Evolutionary conservation across 331 rosid genomes (phyloP), one percentile per base, ranked within the genome.

Genomic region (Malus hybrid): DNA sequence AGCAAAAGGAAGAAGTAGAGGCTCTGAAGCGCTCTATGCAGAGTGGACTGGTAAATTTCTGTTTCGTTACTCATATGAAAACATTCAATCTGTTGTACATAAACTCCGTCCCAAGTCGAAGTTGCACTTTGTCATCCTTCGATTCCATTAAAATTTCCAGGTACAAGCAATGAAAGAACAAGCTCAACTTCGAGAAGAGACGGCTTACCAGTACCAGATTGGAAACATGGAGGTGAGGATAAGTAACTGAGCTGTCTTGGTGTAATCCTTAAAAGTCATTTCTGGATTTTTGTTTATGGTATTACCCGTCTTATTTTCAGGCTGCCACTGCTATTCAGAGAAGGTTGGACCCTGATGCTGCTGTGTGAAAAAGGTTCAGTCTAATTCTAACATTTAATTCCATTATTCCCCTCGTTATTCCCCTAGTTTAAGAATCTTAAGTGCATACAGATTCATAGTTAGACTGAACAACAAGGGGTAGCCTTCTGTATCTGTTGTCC

Each of bases 111-210:
- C 1, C 16, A 10, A 67, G 14, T n/a, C 2, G 6, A 10, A 55
- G 20, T 28, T 29, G 16, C 39, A 66, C 7, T 19, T 44, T 10
- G 18, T 52, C 31, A 55, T 42, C 50, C 57, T 28, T 27, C 13
- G 13, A 31, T 27, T 52, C 20, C 34, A 64, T 56, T 70, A 81
- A 32, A 69, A 54, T 70, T 80, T 48, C 55, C 90, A 94, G 99
- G 99, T 97, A 15, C 97, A 92, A 70, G 97, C 99, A 73, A 94
- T 94, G 99, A 94, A 94, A 85, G 99, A 92, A 85, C 97, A 94
- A 87, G 97, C 99, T 81, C 97, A 86, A 82, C 96, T 94, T 32
- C 83, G 93, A 84, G 99, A 94, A 88, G 99, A 94, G 87, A 94
- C 92, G 99, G 99, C 97, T 68, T 92, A 92, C 84, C 97, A 94